Percentiles rank a stretch among this genome's conserved stretches.
Evolutionary conservation across 768 basidiomycete species (phyloP).

Genomic region (Russula brevipes): DNA sequence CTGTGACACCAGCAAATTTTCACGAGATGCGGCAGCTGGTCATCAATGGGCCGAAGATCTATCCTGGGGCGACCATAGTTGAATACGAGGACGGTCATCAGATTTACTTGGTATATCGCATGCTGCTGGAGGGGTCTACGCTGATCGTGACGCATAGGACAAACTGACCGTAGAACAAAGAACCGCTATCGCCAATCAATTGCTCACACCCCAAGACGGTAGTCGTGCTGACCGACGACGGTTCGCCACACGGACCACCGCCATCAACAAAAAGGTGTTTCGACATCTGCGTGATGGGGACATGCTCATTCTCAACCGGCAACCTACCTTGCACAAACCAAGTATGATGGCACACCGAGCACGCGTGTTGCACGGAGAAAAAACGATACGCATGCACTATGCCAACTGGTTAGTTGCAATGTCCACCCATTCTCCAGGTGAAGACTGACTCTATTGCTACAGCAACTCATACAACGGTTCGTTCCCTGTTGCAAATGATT

Average conservation of each 20-base stretch:
- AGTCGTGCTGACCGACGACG: slow-evolving; percentile 46
- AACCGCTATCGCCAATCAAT: slow-evolving; percentile 91
- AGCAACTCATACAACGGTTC: slow-evolving; percentile 97
- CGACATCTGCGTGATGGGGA: slow-evolving; percentile 93
- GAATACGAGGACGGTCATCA: slow-evolving; percentile 93
- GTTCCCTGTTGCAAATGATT: slow-evolving; percentile 26
- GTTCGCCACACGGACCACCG: slow-evolving; percentile 68
- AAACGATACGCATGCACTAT: slow-evolving; percentile 99
- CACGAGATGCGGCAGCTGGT: slow-evolving; percentile 84
- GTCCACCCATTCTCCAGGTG: slow-evolving; percentile 16
- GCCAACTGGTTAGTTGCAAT: slow-evolving; percentile 79
- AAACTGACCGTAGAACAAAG: slow-evolving; percentile 83
- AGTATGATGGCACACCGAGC: slow-evolving; percentile 99
- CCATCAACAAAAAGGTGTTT: slow-evolving; percentile 96
- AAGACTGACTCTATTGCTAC: slow-evolving; percentile 23
- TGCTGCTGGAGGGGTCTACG: neutral
- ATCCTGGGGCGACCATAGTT: slow-evolving; percentile 92
- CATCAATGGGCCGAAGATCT: slow-evolving; percentile 79
- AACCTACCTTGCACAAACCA: slow-evolving; percentile 97
- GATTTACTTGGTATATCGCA: slow-evolving; percentile 62
- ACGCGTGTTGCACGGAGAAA: slow-evolving; percentile 87
- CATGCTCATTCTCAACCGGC: slow-evolving; percentile 91
- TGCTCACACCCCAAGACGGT: slow-evolving; percentile 86
- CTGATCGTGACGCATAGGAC: slow-evolving; percentile 47
- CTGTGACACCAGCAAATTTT: slow-evolving; percentile 89